Evolutionary conservation across 768 basidiomycete species (phyloP).

Genomic region (Lactarius sanguifluus): DNA sequence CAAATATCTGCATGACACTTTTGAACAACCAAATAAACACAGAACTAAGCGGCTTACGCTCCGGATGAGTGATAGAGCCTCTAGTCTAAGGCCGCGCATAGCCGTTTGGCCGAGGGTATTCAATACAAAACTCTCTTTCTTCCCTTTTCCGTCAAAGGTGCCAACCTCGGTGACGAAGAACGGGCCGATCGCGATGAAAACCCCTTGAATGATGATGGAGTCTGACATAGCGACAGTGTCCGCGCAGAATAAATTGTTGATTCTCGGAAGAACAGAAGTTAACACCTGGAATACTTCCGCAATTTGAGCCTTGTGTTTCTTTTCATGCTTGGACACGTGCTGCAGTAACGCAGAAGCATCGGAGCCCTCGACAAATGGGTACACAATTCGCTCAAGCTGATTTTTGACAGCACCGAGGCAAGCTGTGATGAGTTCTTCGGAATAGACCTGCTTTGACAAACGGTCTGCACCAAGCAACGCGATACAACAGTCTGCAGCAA

Average conservation of each 20-base stretch:
- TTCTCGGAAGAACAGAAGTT: slow-evolving; percentile 66
- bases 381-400: slow-evolving; percentile 74
- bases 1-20: slow-evolving; percentile 69
- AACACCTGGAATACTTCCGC: slow-evolving; percentile 73
- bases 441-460: slow-evolving; percentile 91
- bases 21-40: slow-evolving; percentile 12
- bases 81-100: slow-evolving; percentile 77
- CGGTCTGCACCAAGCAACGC: slow-evolving; percentile 75
- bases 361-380: slow-evolving; percentile 80
- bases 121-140: slow-evolving; percentile 58
- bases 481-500: slow-evolving; percentile 83
- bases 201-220: slow-evolving; percentile 84
- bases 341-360: slow-evolving; percentile 51
- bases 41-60: slow-evolving; percentile 53
- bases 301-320: slow-evolving; percentile 48
- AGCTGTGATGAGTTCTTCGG: slow-evolving; percentile 85
- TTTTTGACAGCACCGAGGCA: slow-evolving; percentile 79
- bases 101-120: slow-evolving; percentile 73
- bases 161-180: slow-evolving; percentile 83
- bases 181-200: slow-evolving; percentile 92
- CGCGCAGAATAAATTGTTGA: slow-evolving; percentile 71
- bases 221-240: slow-evolving; percentile 84
- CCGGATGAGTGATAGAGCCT: slow-evolving; percentile 80
- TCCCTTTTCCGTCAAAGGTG: slow-evolving; percentile 55
- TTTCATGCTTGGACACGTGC: slow-evolving; percentile 45